Conservation (phyloP, 2,329 filamentous ascomycete genomes). For the Ceratocystis cubensis region DNA sequence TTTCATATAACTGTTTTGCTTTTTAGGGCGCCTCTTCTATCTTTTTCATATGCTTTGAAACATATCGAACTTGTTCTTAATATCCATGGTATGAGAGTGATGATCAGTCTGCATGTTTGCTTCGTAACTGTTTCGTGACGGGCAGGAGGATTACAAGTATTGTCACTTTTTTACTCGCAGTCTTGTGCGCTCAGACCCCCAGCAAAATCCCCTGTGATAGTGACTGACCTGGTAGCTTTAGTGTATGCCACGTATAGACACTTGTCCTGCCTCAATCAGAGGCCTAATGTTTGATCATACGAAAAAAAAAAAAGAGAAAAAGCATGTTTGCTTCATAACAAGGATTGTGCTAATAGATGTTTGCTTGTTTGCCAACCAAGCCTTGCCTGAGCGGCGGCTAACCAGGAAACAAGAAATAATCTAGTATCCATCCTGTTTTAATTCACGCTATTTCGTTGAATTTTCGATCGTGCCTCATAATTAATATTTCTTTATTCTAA, state of each 20-base stretch:
- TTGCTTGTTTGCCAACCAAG: background rate
- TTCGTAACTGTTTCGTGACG: too few relatives aligned
- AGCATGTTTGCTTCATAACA: background rate
- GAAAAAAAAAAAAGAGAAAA: background rate
- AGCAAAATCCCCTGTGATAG: too few relatives aligned
- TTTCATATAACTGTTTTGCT: background rate
- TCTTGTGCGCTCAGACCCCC: too few relatives aligned
- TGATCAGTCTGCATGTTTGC: background rate
- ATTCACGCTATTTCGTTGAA: background rate
- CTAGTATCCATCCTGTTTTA: background rate
- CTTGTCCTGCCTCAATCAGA: too few relatives aligned
- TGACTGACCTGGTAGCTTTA: too few relatives aligned
- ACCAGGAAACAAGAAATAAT: background rate
- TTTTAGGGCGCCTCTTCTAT: background rate
- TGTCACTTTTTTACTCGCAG: too few relatives aligned
- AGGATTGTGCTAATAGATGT: too few relatives aligned
- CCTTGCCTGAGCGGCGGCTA: background rate
- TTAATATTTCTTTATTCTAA: constrained; percentile 16
- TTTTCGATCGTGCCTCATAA: constrained; percentile 6
- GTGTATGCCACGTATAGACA: too few relatives aligned
- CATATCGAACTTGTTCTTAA: background rate
- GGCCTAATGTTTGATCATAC: background rate
- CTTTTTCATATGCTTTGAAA: background rate
- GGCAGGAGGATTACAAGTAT: too few relatives aligned
- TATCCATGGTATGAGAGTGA: background rate